Base-by-base conservation (phyloP, 192 early-diverging fungal genomes). In the Gryganskiella cystojenkinii region DNA sequence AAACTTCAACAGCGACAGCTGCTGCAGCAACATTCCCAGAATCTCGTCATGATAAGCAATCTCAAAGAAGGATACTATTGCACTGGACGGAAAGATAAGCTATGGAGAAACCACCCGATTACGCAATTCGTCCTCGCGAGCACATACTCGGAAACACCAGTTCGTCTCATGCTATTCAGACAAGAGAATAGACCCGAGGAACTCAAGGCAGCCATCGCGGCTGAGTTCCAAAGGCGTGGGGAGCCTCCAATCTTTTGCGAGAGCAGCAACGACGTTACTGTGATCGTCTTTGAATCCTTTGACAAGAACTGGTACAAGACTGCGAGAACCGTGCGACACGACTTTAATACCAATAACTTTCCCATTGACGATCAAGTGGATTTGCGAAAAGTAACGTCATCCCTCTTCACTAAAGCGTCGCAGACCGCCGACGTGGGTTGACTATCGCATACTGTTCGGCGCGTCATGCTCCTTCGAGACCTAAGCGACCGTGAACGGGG, bases 201-300 rank as follows among this genome's bases (percentile, higher is more conserved):
- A 14, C 57, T 44, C 57, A 44, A 59, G 57, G 37, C 57, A 59
- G 57, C 57, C 40, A 59, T 59, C 22, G 57, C 27, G 45, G 57
- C 57, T 7, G 57, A 59, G 13, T 44, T 59, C 42, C 57, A 59
- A 59, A 59, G 57, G 14, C 57, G 9, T 24, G 20, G 25, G 25
- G 57, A 59, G 7, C 57, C 57, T 19, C 40, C 42, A 59, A 22
- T 59, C 2, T 59, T 59, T 59, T 59, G 57, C 57, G 57, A 59
- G 57, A 44, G 40, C 17, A 19, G 40, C 17, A 24, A 24, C 57
- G n/a, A 59, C 17, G n/a, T 44, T 44, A 59, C 57, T 13, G 57
- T 59, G 40, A 44, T 59, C 3, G 24, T 59, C 3, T 59, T 59
- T 27, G 11, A 59, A 59, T 59, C 57, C 24, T 2, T 3, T 22